Evolutionary conservation across 495 filamentous ascomycete genomes (phyloP), one percentile per base, ranked within the genome.

Genomic region (Hypoxylon perforatum): DNA sequence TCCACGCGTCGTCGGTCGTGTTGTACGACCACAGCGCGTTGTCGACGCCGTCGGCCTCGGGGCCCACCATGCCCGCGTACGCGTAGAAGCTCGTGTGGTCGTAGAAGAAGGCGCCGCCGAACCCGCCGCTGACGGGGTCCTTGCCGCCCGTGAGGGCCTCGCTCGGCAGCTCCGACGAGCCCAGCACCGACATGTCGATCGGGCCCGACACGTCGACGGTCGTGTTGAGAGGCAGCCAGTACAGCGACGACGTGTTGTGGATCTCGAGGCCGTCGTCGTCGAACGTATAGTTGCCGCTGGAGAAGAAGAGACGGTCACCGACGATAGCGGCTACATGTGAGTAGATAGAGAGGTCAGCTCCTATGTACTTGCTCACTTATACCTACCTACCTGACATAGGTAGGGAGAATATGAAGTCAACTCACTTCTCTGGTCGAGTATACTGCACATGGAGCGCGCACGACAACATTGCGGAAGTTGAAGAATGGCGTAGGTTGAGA

Each of bases 241-340:
- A 65, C 1, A 65, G 28, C 11, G 9, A 42, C 9, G 55, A 28
- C 0, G 62, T 48, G 35, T 44, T 60, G 22, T 49, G 42, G 15
- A 39, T 17, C 17, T 25, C 18, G 10, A 50, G 48, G 14, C 48
- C 55, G 42, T 60, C 62, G n/a, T 63, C 57, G 35, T 57, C 47
- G 17, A 65, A 65, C 10, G 55, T 54, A 42, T 65, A 65, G 30
- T 65, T 65, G 8, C 62, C 62, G 22, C 62, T 65, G 14, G 46
- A 52, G 15, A 65, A 65, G 62, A 59, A 65, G 3, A 65, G 48
- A 19, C 56, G 48, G 38, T 65, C 41, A 11, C 49, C 55, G 10
- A 65, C 62, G 18, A 65, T 65, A 7, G 62, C 62, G 15, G 62
- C 62, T 65, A 10, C 8, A 23, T 1, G 30, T 2, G 25, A 17